Evolutionary conservation across 1,284 basidiomycete genomes (phyloP), one percentile per base, ranked within the genome.

Genomic region (Sporisorium sorghi): DNA sequence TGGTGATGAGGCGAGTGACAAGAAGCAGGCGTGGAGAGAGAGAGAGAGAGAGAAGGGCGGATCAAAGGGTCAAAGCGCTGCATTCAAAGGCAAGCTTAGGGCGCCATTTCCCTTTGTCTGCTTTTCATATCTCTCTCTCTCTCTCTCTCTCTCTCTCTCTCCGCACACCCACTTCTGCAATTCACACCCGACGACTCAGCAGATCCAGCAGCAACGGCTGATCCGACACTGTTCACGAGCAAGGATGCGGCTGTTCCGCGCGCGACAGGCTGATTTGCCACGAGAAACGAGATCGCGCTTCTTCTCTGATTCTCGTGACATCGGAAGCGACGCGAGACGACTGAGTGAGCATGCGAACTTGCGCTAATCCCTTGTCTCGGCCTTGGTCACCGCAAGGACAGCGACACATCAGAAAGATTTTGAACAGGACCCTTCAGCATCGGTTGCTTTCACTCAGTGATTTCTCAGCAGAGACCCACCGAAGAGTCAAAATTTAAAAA

Each of bases 241-340:
- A 8, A 19, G 8, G 28, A 19, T 10, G 44, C 44, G 17, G 26
- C 23, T 30, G 26, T 30, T 30, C 44, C 44, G 44, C 28, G n/a
- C 6, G 17, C 28, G 28, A 30, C 5, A 9, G 28, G 28, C 5
- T 30, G 28, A 5, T 30, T n/a, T n/a, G n/a, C n/a, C n/a, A n/a
- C n/a, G n/a, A n/a, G n/a, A n/a, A n/a, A n/a, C n/a, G n/a, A n/a
- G n/a, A n/a, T n/a, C n/a, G n/a, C n/a, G n/a, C n/a, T n/a, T 30
- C 9, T 40, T 7, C 8, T 10, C 2, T 19, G 8, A 15, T n/a
- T 37, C 7, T 15, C 19, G 46, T 30, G 26, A 28, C 35, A 51
- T 52, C 15, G 24, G 11, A 51, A 51, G 21, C 56, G 56, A 58
- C 39, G 56, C 56, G 48, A 58, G 28, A 49, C 56, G 56, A 58